Evolutionary conservation across 78 protist genomes (phyloP).

Genomic region (Mantamonas sphyraenae): DNA sequence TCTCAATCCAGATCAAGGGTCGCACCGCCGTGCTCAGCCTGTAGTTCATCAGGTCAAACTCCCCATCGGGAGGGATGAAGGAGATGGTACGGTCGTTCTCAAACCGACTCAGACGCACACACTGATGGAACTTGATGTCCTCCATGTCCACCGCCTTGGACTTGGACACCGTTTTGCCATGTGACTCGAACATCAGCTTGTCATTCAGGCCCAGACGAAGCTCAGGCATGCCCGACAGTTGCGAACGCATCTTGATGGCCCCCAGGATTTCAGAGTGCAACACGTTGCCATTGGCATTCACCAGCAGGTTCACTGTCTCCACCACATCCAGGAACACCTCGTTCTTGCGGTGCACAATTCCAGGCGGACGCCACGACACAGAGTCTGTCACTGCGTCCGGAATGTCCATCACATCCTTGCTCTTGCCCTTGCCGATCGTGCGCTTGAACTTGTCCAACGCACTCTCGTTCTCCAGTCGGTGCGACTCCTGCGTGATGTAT

Average conservation of each 20-base stretch:
- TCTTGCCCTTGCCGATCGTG: neutral
- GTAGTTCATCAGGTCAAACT: conserved; percentile 96
- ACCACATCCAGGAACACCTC: conserved; percentile 95
- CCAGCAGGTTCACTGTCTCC: conserved; percentile 80
- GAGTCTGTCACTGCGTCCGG: conserved; percentile 46
- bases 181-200: conserved; percentile 76
- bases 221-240: conserved; percentile 97
- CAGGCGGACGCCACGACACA: conserved; percentile 82
- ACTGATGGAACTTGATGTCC: conserved; percentile 97
- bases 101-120: conserved; percentile 91
- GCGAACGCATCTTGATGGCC: conserved; percentile 80
- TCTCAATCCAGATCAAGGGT: conserved; percentile 92
- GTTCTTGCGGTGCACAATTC: conserved; percentile 85
- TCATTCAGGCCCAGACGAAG: conserved; percentile 93
- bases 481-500: conserved; percentile 83
- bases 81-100: conserved; percentile 94
- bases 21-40: conserved; percentile 81
- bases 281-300: conserved; percentile 69
- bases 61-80: conserved; percentile 98
- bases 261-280: conserved; percentile 89
- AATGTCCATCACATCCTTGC: neutral
- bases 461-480: conserved; percentile 50
- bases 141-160: conserved; percentile 94
- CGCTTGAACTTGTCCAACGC: neutral
- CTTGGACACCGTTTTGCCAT: conserved; percentile 50